Conservation (phyloP, 2,329 filamentous ascomycete genomes). For the Zasmidium cellare region DNA sequence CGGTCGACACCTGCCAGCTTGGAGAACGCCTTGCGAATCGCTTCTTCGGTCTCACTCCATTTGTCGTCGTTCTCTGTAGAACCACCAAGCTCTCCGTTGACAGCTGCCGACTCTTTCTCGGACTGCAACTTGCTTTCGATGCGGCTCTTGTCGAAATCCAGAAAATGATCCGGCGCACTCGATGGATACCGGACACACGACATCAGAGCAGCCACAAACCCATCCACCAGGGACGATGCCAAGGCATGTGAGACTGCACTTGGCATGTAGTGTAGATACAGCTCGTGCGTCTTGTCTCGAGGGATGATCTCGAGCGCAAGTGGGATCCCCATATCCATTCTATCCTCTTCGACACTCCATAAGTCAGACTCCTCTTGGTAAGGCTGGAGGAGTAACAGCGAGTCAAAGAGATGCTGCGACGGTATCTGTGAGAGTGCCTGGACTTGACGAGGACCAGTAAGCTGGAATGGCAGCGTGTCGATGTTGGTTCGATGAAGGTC, state of each 20-base stretch:
- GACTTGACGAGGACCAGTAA: slow-evolving; percentile 72
- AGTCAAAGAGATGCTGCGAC: slow-evolving; percentile 69
- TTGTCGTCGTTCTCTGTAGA: slow-evolving; percentile 4
- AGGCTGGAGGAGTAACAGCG: slow-evolving; percentile 76
- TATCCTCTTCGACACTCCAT: slow-evolving; percentile 56
- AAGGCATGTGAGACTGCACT: slow-evolving; percentile 60
- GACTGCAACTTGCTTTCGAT: slow-evolving; percentile 20
- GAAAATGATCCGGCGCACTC: slow-evolving; percentile 23
- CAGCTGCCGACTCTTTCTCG: background rate
- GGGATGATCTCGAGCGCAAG: slow-evolving; percentile 75
- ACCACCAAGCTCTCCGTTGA: background rate
- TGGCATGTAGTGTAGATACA: slow-evolving; percentile 50
- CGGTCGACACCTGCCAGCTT: slow-evolving; percentile 56
- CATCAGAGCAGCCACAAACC: slow-evolving; percentile 30
- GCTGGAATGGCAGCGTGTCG: slow-evolving; percentile 66
- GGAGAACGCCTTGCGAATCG: slow-evolving; percentile 59
- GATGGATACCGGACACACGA: slow-evolving; percentile 31
- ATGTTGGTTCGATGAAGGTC: slow-evolving; percentile 63
- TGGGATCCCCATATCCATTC: slow-evolving; percentile 67
- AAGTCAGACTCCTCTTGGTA: slow-evolving; percentile 50
- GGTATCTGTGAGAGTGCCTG: slow-evolving; percentile 52
- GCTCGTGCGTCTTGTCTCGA: slow-evolving; percentile 50
- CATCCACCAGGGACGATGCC: slow-evolving; percentile 25
- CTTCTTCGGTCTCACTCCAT: slow-evolving; percentile 55
- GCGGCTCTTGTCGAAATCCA: slow-evolving; percentile 13